phyloP scores from a whole-genome alignment of 306 rosid genomes.

The Lagenaria siceraria region DNA sequence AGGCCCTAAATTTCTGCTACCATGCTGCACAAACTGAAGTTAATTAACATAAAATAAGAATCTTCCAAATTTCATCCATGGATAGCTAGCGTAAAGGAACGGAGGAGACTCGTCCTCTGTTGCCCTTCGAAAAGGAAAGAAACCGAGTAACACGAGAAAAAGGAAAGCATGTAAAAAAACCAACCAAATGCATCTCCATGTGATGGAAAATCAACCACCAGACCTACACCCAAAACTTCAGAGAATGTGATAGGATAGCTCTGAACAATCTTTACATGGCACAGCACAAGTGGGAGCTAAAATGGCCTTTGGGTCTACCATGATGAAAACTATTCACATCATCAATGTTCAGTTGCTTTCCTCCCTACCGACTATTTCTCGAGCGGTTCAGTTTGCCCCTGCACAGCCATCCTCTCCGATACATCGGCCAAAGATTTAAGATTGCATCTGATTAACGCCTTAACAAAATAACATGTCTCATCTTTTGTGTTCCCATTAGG shows the following conservation, averaged over 20 bases:
- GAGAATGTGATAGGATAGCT: slow-evolving; percentile 41
- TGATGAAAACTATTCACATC: slow-evolving; percentile 7
- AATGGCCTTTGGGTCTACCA: slow-evolving; percentile 1
- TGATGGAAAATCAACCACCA: slow-evolving; percentile 28
- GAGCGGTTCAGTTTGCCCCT: slow-evolving; percentile 56
- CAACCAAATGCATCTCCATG: slow-evolving; percentile 32
- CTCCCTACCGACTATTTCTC: slow-evolving; percentile 26
- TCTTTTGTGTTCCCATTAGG: slow-evolving; percentile 92
- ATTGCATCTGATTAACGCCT: slow-evolving; percentile 90
- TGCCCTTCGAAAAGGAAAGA: not conserved
- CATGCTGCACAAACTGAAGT: slow-evolving; percentile 44
- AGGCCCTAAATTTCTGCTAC: slow-evolving; percentile 27
- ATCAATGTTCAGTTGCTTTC: slow-evolving; percentile 9
- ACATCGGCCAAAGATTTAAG: slow-evolving; percentile 91
- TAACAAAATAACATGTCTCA: slow-evolving; percentile 88
- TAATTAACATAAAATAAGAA: slow-evolving; percentile 22
- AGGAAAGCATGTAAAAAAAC: slow-evolving; percentile 20
- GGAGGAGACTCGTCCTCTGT: slow-evolving; percentile 18
- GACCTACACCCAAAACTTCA: slow-evolving; percentile 48
- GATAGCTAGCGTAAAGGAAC: slow-evolving; percentile 12
- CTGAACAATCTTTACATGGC: slow-evolving; percentile 58
- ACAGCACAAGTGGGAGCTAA: slow-evolving; percentile 2
- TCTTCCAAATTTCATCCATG: slow-evolving; percentile 27
- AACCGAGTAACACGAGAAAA: slow-evolving; percentile 20
- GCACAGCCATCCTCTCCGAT: slow-evolving; percentile 96